Conservation (phyloP, 345 rosid genomes). For the Adansonia digitata region DNA sequence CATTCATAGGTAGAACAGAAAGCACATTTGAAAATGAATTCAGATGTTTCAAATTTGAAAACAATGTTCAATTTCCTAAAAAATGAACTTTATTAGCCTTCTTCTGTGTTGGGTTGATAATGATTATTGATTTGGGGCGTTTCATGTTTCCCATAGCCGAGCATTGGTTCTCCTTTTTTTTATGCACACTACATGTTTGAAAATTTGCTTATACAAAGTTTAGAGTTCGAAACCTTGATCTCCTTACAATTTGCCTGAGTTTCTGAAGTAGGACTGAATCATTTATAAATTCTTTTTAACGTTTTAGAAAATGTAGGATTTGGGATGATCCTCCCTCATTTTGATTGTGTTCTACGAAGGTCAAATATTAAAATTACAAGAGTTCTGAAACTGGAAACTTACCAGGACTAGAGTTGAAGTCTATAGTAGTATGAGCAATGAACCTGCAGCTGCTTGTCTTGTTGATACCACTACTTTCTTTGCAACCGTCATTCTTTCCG, state of each 20-base stretch:
- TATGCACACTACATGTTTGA: too few relatives aligned
- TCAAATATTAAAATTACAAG: background rate
- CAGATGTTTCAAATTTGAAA: background rate
- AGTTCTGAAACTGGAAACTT: background rate
- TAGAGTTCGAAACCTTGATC: too few relatives aligned
- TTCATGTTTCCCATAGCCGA: too few relatives aligned
- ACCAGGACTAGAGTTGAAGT: conserved; percentile 74
- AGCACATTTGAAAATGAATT: background rate
- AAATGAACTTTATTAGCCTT: background rate
- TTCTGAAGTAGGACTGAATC: too few relatives aligned
- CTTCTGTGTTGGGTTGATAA: too few relatives aligned
- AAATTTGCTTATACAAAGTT: too few relatives aligned
- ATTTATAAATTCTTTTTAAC: too few relatives aligned
- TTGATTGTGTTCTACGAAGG: background rate
- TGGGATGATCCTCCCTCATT: too few relatives aligned
- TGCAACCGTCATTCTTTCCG: conserved; percentile 25
- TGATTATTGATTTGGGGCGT: too few relatives aligned
- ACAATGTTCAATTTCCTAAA: background rate
- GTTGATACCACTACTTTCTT: conserved; percentile 23
- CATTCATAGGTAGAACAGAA: background rate
- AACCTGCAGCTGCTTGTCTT: conserved; percentile 29
- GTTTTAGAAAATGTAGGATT: too few relatives aligned
- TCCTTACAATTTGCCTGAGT: too few relatives aligned
- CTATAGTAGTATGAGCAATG: conserved; percentile 35
- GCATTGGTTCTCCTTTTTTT: too few relatives aligned